Conservation (phyloP, 164 flowering plant genomes). For the Aristolochia contorta region DNA sequence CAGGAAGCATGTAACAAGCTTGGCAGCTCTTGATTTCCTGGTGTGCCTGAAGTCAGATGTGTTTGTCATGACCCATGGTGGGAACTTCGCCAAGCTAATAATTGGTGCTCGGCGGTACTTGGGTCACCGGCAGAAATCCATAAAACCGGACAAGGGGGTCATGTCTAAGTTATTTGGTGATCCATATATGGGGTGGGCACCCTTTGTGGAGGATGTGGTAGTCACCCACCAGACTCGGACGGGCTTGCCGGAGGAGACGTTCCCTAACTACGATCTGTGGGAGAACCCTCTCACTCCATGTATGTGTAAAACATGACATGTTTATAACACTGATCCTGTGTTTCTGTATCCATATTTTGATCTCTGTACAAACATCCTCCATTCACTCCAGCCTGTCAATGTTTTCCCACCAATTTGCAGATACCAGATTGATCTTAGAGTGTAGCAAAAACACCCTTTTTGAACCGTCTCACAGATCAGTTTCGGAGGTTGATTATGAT, state of each 20-base stretch:
- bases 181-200: slow-evolving; percentile 97
- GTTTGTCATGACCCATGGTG: slow-evolving; percentile 98
- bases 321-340: neutral
- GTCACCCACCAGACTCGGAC: slow-evolving; percentile 90
- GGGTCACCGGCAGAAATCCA: slow-evolving; percentile 89
- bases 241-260: slow-evolving; percentile 88
- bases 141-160: slow-evolving; percentile 95
- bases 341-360: neutral
- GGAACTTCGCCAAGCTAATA: slow-evolving; percentile 89
- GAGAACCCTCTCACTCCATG: slow-evolving; percentile 98
- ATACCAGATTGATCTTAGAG: too few relatives aligned
- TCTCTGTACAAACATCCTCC: too few relatives aligned
- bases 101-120: slow-evolving; percentile 89
- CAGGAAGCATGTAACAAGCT: slow-evolving; percentile 88
- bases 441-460: too few relatives aligned
- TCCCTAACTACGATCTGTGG: slow-evolving; percentile 96
- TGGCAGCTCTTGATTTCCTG: slow-evolving; percentile 93
- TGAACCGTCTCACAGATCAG: too few relatives aligned
- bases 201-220: slow-evolving; percentile 85
- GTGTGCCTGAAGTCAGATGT: slow-evolving; percentile 96
- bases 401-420: too few relatives aligned
- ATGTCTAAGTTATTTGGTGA: slow-evolving; percentile 99
- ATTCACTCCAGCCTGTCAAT: too few relatives aligned
- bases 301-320: slow-evolving; percentile 77
- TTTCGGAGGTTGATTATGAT: too few relatives aligned